These are phyloP conservation scores for Spergularia marina DNA, from an alignment of 148 eudicot genomes.

Conservation along the genomic window DNA sequence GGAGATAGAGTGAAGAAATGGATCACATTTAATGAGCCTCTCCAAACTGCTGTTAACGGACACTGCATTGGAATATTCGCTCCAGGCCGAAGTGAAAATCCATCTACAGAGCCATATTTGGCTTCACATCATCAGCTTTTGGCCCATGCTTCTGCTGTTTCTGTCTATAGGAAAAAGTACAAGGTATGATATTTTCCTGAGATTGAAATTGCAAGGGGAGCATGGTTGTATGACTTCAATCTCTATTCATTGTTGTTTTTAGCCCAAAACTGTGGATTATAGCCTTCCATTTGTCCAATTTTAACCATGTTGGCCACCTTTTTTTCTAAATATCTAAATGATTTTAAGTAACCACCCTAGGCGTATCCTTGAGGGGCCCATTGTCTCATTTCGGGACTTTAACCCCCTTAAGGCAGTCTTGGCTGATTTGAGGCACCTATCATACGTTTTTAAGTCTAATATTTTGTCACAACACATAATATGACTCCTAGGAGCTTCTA, in stretches of 20 bases:
- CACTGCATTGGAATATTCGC: conserved; percentile 63
- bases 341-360: too few species aligned
- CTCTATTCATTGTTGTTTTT: not conserved
- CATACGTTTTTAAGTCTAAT: too few species aligned
- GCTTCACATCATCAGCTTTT: conserved; percentile 76
- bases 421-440: too few species aligned
- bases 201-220: not conserved
- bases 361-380: too few species aligned
- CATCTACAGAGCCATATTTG: conserved; percentile 56
- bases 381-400: too few species aligned
- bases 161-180: conserved; percentile 58
- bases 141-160: conserved; percentile 73
- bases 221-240: not conserved
- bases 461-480: too few species aligned
- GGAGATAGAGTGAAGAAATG: conserved; percentile 86
- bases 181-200: conserved; percentile 37
- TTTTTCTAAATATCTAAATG: too few species aligned
- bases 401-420: too few species aligned
- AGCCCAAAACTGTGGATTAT: not conserved
- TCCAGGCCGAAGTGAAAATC: conserved; percentile 64
- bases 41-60: conserved; percentile 70
- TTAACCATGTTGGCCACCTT: too few species aligned
- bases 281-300: too few species aligned
- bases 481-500: too few species aligned
- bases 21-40: conserved; percentile 87